These are phyloP conservation scores for Rugonectria rugulosa DNA, from an alignment of 2,329 filamentous ascomycete species.

Conservation along the genomic window DNA sequence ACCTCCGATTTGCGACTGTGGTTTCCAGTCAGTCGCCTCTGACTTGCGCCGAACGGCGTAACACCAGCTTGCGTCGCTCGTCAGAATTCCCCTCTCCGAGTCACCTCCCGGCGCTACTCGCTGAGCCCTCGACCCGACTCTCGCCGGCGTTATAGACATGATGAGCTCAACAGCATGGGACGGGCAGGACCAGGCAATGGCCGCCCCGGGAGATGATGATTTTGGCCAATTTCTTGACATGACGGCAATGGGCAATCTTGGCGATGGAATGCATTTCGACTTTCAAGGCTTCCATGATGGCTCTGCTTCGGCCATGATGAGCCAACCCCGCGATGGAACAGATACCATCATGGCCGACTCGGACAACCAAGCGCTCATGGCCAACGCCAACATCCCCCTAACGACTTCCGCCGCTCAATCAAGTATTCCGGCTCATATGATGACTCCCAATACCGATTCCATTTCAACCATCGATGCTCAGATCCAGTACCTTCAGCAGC, in stretches of 20 bases:
- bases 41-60: slow-evolving; percentile 8
- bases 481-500: slow-evolving; percentile 71
- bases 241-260: slow-evolving; percentile 61
- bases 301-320: slow-evolving; percentile 44
- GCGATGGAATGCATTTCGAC: slow-evolving; percentile 65
- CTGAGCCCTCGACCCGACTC: slow-evolving; percentile 18
- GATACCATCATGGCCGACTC: slow-evolving; percentile 48
- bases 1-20: slow-evolving; percentile 11
- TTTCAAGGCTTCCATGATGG: slow-evolving; percentile 62
- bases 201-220: slow-evolving; percentile 62
- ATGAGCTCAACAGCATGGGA: slow-evolving; percentile 65
- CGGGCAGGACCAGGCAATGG: slow-evolving; percentile 63
- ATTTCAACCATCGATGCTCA: slow-evolving; percentile 70
- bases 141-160: slow-evolving; percentile 44
- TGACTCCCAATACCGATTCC: slow-evolving; percentile 56
- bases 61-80: slow-evolving; percentile 18
- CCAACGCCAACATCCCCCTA: slow-evolving; percentile 51
- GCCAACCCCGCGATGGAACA: slow-evolving; percentile 39
- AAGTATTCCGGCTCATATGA: slow-evolving; percentile 55
- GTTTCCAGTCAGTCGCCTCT: neutral
- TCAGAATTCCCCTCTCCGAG: slow-evolving; percentile 25
- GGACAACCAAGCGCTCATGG: slow-evolving; percentile 41
- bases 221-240: slow-evolving; percentile 72
- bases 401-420: slow-evolving; percentile 55
- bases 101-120: slow-evolving; percentile 17